Conservation (phyloP, 371 early-diverging fungal genomes). For the Conidiobolus coronatus region DNA sequence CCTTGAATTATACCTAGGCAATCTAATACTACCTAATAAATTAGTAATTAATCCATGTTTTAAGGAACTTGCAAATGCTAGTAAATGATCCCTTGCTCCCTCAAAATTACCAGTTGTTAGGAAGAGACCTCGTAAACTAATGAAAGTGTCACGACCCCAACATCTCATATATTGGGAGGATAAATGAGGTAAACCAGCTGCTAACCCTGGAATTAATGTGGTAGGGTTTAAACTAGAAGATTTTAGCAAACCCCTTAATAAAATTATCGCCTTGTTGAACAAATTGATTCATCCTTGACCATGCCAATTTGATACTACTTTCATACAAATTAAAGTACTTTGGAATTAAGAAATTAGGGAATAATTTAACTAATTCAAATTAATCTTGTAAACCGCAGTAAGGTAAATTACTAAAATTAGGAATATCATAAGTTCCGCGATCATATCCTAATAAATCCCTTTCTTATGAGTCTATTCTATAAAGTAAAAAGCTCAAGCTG, state of each 20-base stretch:
- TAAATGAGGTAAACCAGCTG: constrained; percentile 95
- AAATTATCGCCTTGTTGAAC: constrained; percentile 38
- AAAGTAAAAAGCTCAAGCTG: constrained; percentile 63
- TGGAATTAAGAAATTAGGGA: constrained; percentile 69
- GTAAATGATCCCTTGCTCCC: constrained; percentile 57
- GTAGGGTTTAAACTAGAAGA: constrained; percentile 61
- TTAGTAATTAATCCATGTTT: constrained; percentile 91
- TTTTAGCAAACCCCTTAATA: constrained; percentile 37
- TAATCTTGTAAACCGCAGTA: constrained; percentile 70
- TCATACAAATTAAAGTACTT: constrained; percentile 77
- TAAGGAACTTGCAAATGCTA: constrained; percentile 72
- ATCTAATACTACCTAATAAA: constrained; percentile 59
- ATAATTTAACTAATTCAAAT: constrained; percentile 28
- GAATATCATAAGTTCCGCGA: constrained; percentile 64
- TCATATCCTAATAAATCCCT: constrained; percentile 32
- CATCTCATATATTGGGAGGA: constrained; percentile 77
- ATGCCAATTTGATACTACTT: constrained; percentile 33
- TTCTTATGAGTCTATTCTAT: constrained; percentile 72
- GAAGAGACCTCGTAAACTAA: constrained; percentile 66
- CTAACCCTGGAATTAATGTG: constrained; percentile 30
- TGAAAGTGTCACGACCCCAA: constrained; percentile 96
- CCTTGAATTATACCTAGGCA: constrained; percentile 84
- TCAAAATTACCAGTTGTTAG: constrained; percentile 58
- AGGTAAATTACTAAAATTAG: constrained; percentile 46
- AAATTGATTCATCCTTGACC: constrained; percentile 28